phyloP scores from a whole-genome alignment of 805 yeast species.

The Groenewaldozyma tartarivorans region DNA sequence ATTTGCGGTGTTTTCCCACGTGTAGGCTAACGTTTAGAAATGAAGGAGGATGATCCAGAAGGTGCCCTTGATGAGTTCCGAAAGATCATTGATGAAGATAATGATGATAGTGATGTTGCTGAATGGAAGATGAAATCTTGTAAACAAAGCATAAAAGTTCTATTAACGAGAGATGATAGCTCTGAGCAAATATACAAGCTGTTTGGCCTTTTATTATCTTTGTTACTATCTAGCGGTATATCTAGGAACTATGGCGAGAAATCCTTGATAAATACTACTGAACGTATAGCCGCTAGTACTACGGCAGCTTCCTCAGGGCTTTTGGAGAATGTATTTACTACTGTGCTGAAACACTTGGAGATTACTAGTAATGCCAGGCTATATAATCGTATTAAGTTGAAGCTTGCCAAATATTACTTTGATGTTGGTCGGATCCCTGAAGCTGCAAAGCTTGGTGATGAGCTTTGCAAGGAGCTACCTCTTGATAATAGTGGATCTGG shows the following conservation, averaged over 20 bases:
- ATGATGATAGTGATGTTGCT: slow-evolving; percentile 6
- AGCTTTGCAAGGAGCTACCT: slow-evolving; percentile 2
- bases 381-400: slow-evolving; percentile 23
- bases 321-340: slow-evolving; percentile 21
- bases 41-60: slow-evolving; percentile 26
- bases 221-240: slow-evolving; percentile 14
- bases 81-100: slow-evolving; percentile 19
- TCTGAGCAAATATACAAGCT: slow-evolving; percentile 18
- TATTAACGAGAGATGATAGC: slow-evolving; percentile 13
- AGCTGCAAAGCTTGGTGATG: slow-evolving; percentile 4
- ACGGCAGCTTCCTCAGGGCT: too few species aligned
- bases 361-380: slow-evolving; percentile 23
- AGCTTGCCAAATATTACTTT: slow-evolving; percentile 25
- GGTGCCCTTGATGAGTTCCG: slow-evolving; percentile 25
- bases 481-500: slow-evolving; percentile 1
- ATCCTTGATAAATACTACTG: slow-evolving; percentile 26
- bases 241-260: slow-evolving; percentile 28
- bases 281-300: slow-evolving; percentile 18
- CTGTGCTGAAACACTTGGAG: slow-evolving; percentile 20
- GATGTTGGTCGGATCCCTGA: slow-evolving; percentile 11
- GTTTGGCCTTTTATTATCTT: slow-evolving; percentile 15
- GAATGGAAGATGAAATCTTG: slow-evolving; percentile 27
- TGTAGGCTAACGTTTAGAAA: too few species aligned
- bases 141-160: slow-evolving; percentile 29
- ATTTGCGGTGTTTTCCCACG: not conserved